These are phyloP conservation scores for Ustilago trichophora DNA, from an alignment of 1,284 basidiomycete genomes.

Conservation along the genomic window DNA sequence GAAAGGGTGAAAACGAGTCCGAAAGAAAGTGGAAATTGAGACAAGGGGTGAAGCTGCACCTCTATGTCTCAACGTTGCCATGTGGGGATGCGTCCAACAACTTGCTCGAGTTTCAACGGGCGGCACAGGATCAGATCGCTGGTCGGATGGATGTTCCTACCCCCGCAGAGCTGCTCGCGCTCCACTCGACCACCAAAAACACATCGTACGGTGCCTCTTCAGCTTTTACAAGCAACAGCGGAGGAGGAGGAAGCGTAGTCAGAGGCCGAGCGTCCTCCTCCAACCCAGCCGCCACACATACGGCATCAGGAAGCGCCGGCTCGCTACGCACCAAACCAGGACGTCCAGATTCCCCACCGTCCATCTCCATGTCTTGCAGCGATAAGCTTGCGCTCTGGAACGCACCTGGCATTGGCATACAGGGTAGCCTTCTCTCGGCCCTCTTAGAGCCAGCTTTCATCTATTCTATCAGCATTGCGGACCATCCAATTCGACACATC, in stretches of 20 bases:
- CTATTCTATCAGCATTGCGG: slow-evolving; percentile 27
- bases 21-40: slow-evolving; percentile 70
- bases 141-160: background rate
- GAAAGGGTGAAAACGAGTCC: background rate
- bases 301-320: no score
- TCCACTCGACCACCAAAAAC: background rate
- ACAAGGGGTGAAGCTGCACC: slow-evolving; percentile 71
- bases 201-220: background rate
- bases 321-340: slow-evolving; percentile 53
- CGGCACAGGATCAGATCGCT: slow-evolving; percentile 23
- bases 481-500: slow-evolving; percentile 25
- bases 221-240: background rate
- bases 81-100: slow-evolving; percentile 68
- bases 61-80: slow-evolving; percentile 90
- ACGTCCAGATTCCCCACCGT: slow-evolving; percentile 48
- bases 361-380: slow-evolving; percentile 51
- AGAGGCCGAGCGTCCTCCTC: slow-evolving; percentile 26
- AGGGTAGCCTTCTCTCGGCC: slow-evolving; percentile 44
- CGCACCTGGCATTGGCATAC: slow-evolving; percentile 33
- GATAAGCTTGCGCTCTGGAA: slow-evolving; percentile 57
- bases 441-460: slow-evolving; percentile 39
- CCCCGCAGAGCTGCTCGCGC: slow-evolving; percentile 7
- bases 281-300: background rate
- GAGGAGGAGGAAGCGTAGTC: background rate
- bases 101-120: slow-evolving; percentile 37